phyloP scores from a whole-genome alignment of 345 rosid genomes.

The Melastoma malabathricum region DNA sequence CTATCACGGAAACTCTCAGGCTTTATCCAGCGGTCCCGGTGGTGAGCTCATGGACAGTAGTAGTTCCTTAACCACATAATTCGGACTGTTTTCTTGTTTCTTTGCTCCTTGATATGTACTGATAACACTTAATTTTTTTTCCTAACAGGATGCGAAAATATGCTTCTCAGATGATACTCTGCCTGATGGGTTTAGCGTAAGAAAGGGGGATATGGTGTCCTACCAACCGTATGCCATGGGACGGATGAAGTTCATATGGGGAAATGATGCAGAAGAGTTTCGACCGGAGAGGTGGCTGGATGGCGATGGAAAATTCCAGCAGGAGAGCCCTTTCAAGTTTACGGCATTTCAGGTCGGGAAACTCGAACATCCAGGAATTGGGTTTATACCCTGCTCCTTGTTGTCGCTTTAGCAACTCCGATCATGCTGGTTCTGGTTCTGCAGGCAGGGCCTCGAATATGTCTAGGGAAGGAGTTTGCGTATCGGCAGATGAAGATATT shows the following conservation, averaged over 20 bases:
- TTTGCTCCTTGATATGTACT: neutral
- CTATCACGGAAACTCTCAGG: constrained; percentile 45
- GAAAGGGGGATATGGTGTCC: constrained; percentile 34
- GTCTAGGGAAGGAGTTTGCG: constrained; percentile 49
- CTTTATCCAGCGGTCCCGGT: constrained; percentile 48
- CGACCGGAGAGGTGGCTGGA: constrained; percentile 46
- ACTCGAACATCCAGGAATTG: neutral
- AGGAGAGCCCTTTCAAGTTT: constrained; percentile 45
- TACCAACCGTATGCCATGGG: constrained; percentile 59
- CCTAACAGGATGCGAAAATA: constrained; percentile 34
- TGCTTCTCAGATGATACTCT: constrained; percentile 45
- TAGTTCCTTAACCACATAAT: neutral
- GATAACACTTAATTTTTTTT: neutral
- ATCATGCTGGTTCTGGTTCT: constrained; percentile 3
- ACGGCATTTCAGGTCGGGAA: constrained; percentile 42
- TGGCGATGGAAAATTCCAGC: constrained; percentile 26
- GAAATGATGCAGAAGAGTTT: constrained; percentile 35
- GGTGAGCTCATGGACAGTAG: constrained; percentile 16
- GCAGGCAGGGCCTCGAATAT: constrained; percentile 54
- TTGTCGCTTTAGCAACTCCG: neutral
- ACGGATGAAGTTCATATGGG: constrained; percentile 52
- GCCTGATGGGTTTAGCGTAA: constrained; percentile 47
- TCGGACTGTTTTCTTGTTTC: no score
- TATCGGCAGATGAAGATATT: constrained; percentile 56
- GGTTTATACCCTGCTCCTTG: neutral